These are phyloP conservation scores for Aureobasidium sp. DNA, from an alignment of 2,329 filamentous ascomycete genomes.

Conservation along the genomic window DNA sequence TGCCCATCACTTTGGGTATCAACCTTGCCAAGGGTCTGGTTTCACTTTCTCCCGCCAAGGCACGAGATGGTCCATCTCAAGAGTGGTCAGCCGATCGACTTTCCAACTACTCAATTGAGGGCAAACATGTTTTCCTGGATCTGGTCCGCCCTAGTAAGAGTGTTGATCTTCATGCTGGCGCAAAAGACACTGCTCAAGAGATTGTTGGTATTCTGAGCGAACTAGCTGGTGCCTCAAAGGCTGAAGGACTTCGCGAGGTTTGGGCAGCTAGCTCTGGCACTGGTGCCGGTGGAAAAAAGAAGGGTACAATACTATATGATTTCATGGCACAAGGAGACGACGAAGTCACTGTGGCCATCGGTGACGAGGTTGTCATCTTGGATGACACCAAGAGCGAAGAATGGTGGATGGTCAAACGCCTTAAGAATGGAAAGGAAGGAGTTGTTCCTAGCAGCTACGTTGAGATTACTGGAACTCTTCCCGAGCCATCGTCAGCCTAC, in stretches of 20 bases:
- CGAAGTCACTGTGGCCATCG: slow-evolving; percentile 83
- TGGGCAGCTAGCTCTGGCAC: slow-evolving; percentile 67
- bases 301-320: slow-evolving; percentile 82
- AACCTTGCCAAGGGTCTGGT: slow-evolving; percentile 83
- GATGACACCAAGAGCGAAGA: slow-evolving; percentile 92
- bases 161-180: slow-evolving; percentile 91
- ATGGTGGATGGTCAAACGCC: slow-evolving; percentile 90
- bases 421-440: slow-evolving; percentile 90
- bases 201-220: slow-evolving; percentile 85
- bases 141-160: slow-evolving; percentile 87
- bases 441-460: slow-evolving; percentile 97
- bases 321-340: slow-evolving; percentile 96
- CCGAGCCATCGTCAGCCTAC: slow-evolving; percentile 33
- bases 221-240: slow-evolving; percentile 73
- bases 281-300: slow-evolving; percentile 56
- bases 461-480: slow-evolving; percentile 66
- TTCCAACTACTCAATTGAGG: slow-evolving; percentile 96
- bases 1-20: slow-evolving; percentile 94
- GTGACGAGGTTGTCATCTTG: slow-evolving; percentile 82
- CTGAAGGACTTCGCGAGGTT: slow-evolving; percentile 77
- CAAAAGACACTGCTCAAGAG: slow-evolving; percentile 92
- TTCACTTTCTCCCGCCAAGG: slow-evolving; percentile 80
- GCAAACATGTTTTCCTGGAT: slow-evolving; percentile 95
- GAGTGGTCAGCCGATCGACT: slow-evolving; percentile 94
- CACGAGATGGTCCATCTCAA: slow-evolving; percentile 72